Evolutionary conservation across 371 early-diverging fungal species (phyloP).

Genomic region (Catenaria anguillulae): DNA sequence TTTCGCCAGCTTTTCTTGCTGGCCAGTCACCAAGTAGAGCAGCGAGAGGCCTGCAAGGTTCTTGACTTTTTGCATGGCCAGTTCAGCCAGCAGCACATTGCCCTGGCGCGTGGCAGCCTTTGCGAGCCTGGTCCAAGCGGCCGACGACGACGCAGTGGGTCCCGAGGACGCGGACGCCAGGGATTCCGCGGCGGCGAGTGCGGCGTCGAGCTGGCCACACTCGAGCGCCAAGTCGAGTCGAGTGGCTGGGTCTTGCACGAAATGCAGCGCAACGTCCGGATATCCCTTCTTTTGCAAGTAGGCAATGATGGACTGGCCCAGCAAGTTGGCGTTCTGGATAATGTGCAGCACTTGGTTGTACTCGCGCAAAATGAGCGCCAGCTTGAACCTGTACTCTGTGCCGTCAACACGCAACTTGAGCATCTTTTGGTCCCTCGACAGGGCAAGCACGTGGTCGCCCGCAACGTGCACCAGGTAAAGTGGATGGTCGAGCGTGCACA

Average conservation of each 20-base stretch:
- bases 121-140: slow-evolving; percentile 73
- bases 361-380: slow-evolving; percentile 74
- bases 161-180: slow-evolving; percentile 76
- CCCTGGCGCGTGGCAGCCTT: slow-evolving; percentile 78
- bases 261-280: slow-evolving; percentile 93
- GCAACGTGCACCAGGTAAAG: slow-evolving; percentile 76
- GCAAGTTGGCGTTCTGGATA: slow-evolving; percentile 85
- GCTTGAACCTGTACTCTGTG: slow-evolving; percentile 95
- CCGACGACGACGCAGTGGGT: slow-evolving; percentile 69
- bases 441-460: slow-evolving; percentile 62
- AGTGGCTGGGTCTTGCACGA: slow-evolving; percentile 87
- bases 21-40: slow-evolving; percentile 80
- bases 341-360: slow-evolving; percentile 84
- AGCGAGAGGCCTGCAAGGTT: slow-evolving; percentile 82
- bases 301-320: slow-evolving; percentile 95
- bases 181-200: slow-evolving; percentile 73
- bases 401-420: slow-evolving; percentile 80
- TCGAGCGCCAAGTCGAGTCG: slow-evolving; percentile 92
- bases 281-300: slow-evolving; percentile 97
- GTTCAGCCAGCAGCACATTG: slow-evolving; percentile 67
- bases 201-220: slow-evolving; percentile 87
- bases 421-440: slow-evolving; percentile 77
- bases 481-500: slow-evolving; percentile 88
- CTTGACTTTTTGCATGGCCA: slow-evolving; percentile 74
- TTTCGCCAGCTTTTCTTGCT: slow-evolving; percentile 66